Conservation (phyloP, 2,329 filamentous ascomycete species). For the Alternaria triticimaculans region DNA sequence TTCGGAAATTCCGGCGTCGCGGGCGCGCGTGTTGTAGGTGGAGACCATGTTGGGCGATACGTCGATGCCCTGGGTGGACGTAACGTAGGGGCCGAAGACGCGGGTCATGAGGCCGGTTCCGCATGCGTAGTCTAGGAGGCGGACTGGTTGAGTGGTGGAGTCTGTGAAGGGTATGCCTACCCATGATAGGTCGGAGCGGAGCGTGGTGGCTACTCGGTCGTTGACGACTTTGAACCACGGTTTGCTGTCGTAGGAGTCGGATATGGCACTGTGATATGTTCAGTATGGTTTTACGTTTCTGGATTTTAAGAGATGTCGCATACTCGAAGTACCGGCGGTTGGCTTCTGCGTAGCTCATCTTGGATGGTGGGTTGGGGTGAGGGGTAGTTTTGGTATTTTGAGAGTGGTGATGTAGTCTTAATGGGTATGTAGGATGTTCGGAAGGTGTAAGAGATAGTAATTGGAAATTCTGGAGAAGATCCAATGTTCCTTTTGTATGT, state of each 20-base stretch:
- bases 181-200: conserved; percentile 64
- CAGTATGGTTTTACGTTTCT: neutral
- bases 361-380: conserved; percentile 2
- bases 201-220: conserved; percentile 60
- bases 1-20: conserved; percentile 19
- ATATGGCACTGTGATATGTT: conserved; percentile 53
- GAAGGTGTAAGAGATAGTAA: neutral
- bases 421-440: neutral
- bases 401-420: neutral
- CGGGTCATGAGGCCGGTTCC: conserved; percentile 34
- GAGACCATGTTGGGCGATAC: conserved; percentile 74
- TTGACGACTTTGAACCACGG: conserved; percentile 61
- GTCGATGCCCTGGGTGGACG: conserved; percentile 71
- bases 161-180: conserved; percentile 65
- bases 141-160: conserved; percentile 45
- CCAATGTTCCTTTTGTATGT: neutral
- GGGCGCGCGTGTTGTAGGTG: conserved; percentile 68
- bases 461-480: neutral
- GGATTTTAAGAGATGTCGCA: neutral
- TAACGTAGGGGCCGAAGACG: conserved; percentile 67
- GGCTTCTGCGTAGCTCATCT: conserved; percentile 42
- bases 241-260: conserved; percentile 63
- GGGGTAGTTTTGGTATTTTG: neutral
- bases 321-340: conserved; percentile 49
- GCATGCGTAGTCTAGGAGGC: conserved; percentile 25